Evolutionary conservation across 441 rosid species (phyloP).

Genomic region (Populus hybrid): DNA sequence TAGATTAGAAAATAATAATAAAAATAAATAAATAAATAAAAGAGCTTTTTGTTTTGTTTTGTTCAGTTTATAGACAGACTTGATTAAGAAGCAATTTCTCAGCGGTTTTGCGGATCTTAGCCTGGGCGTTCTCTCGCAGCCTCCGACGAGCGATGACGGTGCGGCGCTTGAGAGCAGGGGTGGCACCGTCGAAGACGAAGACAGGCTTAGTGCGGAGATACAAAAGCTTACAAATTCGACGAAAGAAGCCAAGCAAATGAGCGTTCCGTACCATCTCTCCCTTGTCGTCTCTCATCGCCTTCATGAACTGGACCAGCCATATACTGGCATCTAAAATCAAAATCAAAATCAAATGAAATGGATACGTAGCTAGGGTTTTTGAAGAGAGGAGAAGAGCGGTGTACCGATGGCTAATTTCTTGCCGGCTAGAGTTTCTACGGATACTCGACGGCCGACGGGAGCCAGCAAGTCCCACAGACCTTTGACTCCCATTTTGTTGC

Average conservation of each 20-base stretch:
- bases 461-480: slow-evolving; percentile 94
- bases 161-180: slow-evolving; percentile 91
- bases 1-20: background rate
- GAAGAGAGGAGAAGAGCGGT: background rate
- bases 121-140: slow-evolving; percentile 92
- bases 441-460: slow-evolving; percentile 96
- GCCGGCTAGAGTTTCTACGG: slow-evolving; percentile 89
- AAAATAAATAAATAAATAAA: too few relatives aligned
- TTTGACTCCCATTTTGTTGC: slow-evolving; percentile 72
- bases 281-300: slow-evolving; percentile 96
- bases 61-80: slow-evolving; percentile 27
- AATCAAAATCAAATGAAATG: background rate
- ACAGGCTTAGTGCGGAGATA: slow-evolving; percentile 82
- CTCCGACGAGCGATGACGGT: slow-evolving; percentile 90
- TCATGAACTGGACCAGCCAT: slow-evolving; percentile 98
- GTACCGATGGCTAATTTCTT: slow-evolving; percentile 85
- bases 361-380: background rate
- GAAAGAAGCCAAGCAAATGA: slow-evolving; percentile 85
- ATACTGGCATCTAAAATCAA: slow-evolving; percentile 70
- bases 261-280: slow-evolving; percentile 96
- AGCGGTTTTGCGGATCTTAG: slow-evolving; percentile 86
- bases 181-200: slow-evolving; percentile 92
- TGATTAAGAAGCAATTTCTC: slow-evolving; percentile 84
- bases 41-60: background rate
- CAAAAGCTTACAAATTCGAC: slow-evolving; percentile 86